Base-by-base conservation (phyloP, 345 rosid genomes). In the Sisymbrium altissimum region DNA sequence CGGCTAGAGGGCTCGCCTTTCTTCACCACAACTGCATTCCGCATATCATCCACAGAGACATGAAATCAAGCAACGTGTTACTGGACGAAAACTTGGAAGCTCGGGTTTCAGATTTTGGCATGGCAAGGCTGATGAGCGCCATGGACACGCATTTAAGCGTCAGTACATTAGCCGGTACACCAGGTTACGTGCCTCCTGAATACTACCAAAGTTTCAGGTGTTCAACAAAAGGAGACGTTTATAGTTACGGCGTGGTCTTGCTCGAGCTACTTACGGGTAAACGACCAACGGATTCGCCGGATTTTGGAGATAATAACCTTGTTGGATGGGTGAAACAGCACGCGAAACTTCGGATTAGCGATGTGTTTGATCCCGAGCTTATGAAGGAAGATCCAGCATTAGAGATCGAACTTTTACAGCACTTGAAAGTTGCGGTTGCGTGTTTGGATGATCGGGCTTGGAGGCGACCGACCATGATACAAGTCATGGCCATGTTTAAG, bases 321-420 rank as follows among this genome's bases (percentile, higher is more conserved):
- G 99, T 95, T 0, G 99, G 99, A 50, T 95, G 99, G 99, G 98
- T 95, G 55, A 95, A 87, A 72, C 97, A 88, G 80, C 97, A 92
- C 0, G 97, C 94, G 0, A 95, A 89, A 54, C 71, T 89, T 67
- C 84, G 64, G 73, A 78, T 86, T 27, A 89, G 83, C n/a, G 86
- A 95, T 12, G 96, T 95, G 3, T 87, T 95, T 1, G 99, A 95
- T 81, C 94, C 87, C 0, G 85, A 72, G 62, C 85, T 95, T 2
- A 61, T 87, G 81, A 89, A 84, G 64, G 97, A 90, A 73, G 97
- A 92, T 54, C 91, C 96, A 3, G 75, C 68, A 36, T 64, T 92
- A 0, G 85, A 88, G 83, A 86, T 82, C 1, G 99, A 92, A 83
- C 98, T 95, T 18, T 56, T 85, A 45, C 86, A 88, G 36, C 94